Conservation (phyloP, 2,329 filamentous ascomycete genomes). For the Botryotinia calthae region DNA sequence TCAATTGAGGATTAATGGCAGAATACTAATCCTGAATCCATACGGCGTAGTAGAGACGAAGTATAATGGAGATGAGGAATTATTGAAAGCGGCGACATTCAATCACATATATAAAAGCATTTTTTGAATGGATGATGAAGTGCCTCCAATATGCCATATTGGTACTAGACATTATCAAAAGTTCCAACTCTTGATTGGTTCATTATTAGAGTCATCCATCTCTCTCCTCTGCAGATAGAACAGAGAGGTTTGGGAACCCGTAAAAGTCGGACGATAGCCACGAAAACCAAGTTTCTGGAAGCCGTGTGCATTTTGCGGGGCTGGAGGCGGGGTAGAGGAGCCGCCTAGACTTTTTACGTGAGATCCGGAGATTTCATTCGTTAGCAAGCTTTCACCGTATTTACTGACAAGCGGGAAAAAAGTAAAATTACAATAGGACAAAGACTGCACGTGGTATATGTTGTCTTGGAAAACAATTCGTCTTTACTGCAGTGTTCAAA, state of each 20-base stretch:
- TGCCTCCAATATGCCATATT: background rate
- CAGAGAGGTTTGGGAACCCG: background rate
- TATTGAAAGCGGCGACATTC: background rate
- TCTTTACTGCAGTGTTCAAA: background rate
- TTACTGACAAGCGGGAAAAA: background rate
- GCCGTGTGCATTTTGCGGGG: constrained; percentile 10
- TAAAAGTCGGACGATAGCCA: background rate
- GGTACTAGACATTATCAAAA: background rate
- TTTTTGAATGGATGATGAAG: background rate
- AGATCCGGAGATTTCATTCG: background rate
- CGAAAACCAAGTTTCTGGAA: constrained; percentile 11
- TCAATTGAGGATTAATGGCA: background rate
- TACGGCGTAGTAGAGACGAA: background rate
- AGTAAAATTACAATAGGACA: background rate
- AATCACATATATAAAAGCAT: background rate
- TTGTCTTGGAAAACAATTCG: background rate
- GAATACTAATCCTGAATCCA: background rate
- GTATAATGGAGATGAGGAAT: background rate
- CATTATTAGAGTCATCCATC: no score
- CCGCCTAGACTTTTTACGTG: background rate
- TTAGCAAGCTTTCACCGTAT: background rate
- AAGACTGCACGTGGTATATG: background rate
- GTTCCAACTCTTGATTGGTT: background rate
- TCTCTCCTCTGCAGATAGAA: background rate
- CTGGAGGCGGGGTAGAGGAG: constrained; percentile 11